Evolutionary conservation across 1,284 basidiomycete genomes (phyloP), one percentile per base, ranked within the genome.

Genomic region (Sporisorium sorghi): DNA sequence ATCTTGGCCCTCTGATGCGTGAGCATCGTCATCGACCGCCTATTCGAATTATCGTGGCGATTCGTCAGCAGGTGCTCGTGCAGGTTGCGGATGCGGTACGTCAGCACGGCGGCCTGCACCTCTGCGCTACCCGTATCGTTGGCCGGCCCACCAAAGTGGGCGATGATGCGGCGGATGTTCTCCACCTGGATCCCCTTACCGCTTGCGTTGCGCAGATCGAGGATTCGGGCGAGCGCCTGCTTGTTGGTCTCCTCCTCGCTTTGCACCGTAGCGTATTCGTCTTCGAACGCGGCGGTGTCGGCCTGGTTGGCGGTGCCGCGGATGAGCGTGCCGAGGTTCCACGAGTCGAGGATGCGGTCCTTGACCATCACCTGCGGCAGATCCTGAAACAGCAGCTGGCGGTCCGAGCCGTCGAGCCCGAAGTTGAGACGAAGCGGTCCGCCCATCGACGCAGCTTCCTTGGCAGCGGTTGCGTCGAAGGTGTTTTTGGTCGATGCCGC

Each of bases 31-130:
- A 98, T 88, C 12, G 89, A 87, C 15, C 91, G 89, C 49, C 91
- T 89, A 83, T 93, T 95, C 49, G 89, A 89, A 43, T 92, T 88
- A 84, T 98, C 95, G 73, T 90, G 90, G 73, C 90, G 90, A 21
- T 72, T 91, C 30, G 83, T 84, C 21, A 85, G 86, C 42, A 96
- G 86, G 84, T 97, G 95, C 1, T 86, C 86, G 88, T 91, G 91
- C 44, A 97, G 85, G 74, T 90, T 91, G 47, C 92, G 92, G 76
- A 97, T 96, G 80, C 90, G 88, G 82, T 91, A 90, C 0, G 95
- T 97, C 57, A 94, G 83, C 24, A 97, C 86, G 0, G 95, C 95
- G 51, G 91, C 95, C 88, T 97, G 94, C 0, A 96, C 94, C 79
- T 94, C 92, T 0, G 92, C 88, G 56, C 90, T 88, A 37, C 93